phyloP scores from a whole-genome alignment of 2,329 filamentous ascomycete species.

The Helicocarpus griseus region DNA sequence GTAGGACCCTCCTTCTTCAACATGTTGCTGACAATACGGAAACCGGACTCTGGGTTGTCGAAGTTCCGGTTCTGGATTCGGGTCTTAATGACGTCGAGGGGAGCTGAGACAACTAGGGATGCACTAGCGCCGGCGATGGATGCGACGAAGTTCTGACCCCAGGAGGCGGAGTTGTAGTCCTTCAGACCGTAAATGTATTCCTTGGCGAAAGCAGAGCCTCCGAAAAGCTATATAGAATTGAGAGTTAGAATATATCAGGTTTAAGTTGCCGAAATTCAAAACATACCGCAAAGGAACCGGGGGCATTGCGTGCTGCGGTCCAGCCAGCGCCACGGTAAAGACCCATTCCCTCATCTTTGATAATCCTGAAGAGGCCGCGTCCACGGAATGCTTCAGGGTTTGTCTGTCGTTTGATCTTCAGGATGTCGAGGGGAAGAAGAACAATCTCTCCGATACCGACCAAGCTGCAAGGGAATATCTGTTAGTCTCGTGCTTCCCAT shows the following conservation, averaged over 20 bases:
- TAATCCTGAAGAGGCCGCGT: slow-evolving; percentile 79
- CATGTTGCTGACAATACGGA: slow-evolving; percentile 89
- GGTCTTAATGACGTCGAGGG: slow-evolving; percentile 95
- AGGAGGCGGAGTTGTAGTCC: slow-evolving; percentile 92
- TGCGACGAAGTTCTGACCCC: slow-evolving; percentile 95
- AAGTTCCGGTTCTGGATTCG: slow-evolving; percentile 98
- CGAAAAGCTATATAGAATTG: slow-evolving; percentile 64
- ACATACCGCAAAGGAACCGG: slow-evolving; percentile 88
- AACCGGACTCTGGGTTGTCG: slow-evolving; percentile 89
- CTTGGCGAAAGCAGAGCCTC: slow-evolving; percentile 94
- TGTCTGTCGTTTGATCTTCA: slow-evolving; percentile 99
- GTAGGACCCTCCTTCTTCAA: slow-evolving; percentile 74
- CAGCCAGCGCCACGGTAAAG: slow-evolving; percentile 94
- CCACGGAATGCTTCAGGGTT: slow-evolving; percentile 97
- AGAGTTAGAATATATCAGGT: slow-evolving; percentile 8
- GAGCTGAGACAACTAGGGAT: slow-evolving; percentile 91
- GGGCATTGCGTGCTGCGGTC: slow-evolving; percentile 94
- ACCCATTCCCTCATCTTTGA: slow-evolving; percentile 88
- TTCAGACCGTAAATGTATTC: slow-evolving; percentile 82
- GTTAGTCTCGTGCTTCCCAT: slow-evolving; percentile 6
- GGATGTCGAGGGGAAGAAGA: slow-evolving; percentile 84
- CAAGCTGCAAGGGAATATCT: slow-evolving; percentile 44
- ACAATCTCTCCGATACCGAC: slow-evolving; percentile 98
- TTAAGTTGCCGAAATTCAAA: not conserved
- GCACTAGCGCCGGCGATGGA: slow-evolving; percentile 92